Evolutionary conservation across 257 asterid species (phyloP).

Genomic region (Leonotis leonurus): DNA sequence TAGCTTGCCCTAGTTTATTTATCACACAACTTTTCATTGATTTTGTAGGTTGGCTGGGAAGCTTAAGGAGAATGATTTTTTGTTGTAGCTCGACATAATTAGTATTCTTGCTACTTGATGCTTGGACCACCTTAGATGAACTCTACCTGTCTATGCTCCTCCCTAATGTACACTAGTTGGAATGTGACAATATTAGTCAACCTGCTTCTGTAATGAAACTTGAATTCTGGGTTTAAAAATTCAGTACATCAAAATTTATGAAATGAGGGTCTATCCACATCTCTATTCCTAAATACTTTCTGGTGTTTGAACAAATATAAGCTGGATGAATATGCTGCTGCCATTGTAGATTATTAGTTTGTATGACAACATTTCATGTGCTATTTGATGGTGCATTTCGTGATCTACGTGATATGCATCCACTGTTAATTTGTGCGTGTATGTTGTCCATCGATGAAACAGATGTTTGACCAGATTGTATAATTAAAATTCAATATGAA

Average conservation of each 20-base stretch:
- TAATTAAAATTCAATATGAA: no score
- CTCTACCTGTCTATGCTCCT: background rate
- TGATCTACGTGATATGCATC: no score
- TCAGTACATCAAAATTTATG: background rate
- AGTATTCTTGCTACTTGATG: background rate
- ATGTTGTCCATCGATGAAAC: no score
- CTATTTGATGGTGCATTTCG: no score
- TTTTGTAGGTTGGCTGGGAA: conserved; percentile 8
- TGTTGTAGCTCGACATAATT: conserved; percentile 4
- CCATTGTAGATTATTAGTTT: no score
- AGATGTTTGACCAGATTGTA: no score
- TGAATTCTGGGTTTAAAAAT: background rate
- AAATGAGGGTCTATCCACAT: background rate
- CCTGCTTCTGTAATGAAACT: conserved; percentile 9
- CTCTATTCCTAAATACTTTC: background rate
- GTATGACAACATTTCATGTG: no score
- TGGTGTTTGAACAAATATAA: no score
- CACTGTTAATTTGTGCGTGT: no score
- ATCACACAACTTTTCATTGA: background rate
- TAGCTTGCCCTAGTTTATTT: background rate
- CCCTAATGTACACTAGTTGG: conserved; percentile 9
- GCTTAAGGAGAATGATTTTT: background rate
- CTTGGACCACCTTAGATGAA: conserved; percentile 10
- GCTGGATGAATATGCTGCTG: no score
- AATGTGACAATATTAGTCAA: background rate